Percentiles rank a stretch among this genome's conserved stretches.
phyloP scores from a whole-genome alignment of 768 basidiomycete genomes.

The Hydnomerulius pinastri region DNA sequence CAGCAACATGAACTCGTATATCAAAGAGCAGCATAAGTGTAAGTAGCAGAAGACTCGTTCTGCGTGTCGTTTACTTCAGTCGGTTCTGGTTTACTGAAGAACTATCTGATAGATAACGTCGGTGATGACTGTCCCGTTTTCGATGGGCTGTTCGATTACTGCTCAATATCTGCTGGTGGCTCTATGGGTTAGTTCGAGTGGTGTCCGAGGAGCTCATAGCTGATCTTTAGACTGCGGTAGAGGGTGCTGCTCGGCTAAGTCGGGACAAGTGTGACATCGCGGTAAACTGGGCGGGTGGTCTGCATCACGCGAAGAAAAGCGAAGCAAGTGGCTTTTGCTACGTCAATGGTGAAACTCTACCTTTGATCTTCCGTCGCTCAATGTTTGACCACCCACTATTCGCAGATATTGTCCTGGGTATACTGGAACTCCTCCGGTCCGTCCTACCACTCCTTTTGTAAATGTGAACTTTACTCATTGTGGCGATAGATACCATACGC shows the following conservation, averaged over 20 bases:
- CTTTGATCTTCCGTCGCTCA: background rate
- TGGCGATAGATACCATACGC: conserved; percentile 73
- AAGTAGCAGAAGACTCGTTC: conserved; percentile 20
- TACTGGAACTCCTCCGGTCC: conserved; percentile 88
- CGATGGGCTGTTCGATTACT: conserved; percentile 98
- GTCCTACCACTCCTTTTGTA: conserved; percentile 11
- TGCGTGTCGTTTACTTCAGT: background rate
- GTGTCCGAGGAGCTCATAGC: background rate
- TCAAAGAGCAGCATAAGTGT: conserved; percentile 98
- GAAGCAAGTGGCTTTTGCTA: conserved; percentile 99
- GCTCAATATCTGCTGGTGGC: conserved; percentile 99
- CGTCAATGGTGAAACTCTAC: conserved; percentile 71
- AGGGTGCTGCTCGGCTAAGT: conserved; percentile 95
- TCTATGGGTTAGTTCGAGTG: conserved; percentile 80
- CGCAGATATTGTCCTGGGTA: conserved; percentile 94
- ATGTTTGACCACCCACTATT: conserved; percentile 1
- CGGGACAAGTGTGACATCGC: conserved; percentile 99
- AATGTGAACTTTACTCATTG: background rate
- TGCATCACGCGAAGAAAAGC: conserved; percentile 99
- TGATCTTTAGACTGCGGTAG: conserved; percentile 41
- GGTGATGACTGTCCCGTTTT: conserved; percentile 99
- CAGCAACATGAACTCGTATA: conserved; percentile 90
- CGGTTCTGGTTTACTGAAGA: background rate
- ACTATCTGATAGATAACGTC: conserved; percentile 72
- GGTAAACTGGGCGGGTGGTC: conserved; percentile 97